Conservation (phyloP, 352 stramenopile species). For the Achlya hypogyna region DNA sequence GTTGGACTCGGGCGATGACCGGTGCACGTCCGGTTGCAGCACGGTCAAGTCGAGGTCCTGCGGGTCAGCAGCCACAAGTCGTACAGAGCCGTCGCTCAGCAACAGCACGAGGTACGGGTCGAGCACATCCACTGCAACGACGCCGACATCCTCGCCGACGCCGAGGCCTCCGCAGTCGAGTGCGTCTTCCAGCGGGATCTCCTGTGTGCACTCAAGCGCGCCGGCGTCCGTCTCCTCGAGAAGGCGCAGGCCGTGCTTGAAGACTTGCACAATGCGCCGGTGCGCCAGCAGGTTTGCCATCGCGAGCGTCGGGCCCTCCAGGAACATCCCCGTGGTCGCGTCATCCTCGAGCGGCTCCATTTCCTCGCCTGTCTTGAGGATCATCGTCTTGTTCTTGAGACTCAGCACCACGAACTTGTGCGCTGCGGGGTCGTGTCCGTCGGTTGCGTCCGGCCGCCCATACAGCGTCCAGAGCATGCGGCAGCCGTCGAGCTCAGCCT, state of each 20-base stretch:
- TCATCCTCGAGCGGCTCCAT: slow-evolving; percentile 80
- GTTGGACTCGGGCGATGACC: slow-evolving; percentile 32
- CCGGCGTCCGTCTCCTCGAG: slow-evolving; percentile 9
- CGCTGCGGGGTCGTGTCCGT: slow-evolving; percentile 38
- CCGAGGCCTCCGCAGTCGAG: slow-evolving; percentile 79
- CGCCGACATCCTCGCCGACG: slow-evolving; percentile 61
- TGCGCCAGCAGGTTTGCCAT: slow-evolving; percentile 73
- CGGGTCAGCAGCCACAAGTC: slow-evolving; percentile 69
- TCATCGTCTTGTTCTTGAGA: slow-evolving; percentile 73
- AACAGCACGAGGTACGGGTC: slow-evolving; percentile 78
- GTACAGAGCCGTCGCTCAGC: slow-evolving; percentile 70
- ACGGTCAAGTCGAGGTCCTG: slow-evolving; percentile 77
- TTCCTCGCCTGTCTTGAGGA: slow-evolving; percentile 71
- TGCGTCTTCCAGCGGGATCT: slow-evolving; percentile 72
- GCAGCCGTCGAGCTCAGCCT: slow-evolving; percentile 69
- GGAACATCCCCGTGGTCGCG: slow-evolving; percentile 60
- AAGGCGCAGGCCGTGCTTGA: slow-evolving; percentile 47
- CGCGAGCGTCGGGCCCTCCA: slow-evolving; percentile 62
- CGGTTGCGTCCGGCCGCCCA: slow-evolving; percentile 38
- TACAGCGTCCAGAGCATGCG: slow-evolving; percentile 82
- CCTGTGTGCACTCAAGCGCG: slow-evolving; percentile 60
- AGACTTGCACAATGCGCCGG: slow-evolving; percentile 79
- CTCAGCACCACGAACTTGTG: slow-evolving; percentile 81
- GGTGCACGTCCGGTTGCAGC: slow-evolving; percentile 50
- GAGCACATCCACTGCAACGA: slow-evolving; percentile 75